Evolutionary conservation across 148 eudicot species (phyloP).

Genomic region (Limonium bicolor): DNA sequence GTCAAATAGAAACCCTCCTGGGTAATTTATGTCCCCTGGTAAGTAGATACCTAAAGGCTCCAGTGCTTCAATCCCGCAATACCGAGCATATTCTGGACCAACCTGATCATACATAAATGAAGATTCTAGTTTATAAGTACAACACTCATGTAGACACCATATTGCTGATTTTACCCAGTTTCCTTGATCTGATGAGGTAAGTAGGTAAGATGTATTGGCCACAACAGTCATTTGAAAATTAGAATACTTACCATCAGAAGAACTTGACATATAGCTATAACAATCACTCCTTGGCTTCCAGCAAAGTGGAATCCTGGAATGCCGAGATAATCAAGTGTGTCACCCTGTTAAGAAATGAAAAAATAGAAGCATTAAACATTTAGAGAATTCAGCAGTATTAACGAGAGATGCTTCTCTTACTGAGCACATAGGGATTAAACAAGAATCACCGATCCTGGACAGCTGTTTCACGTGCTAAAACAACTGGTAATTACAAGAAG

Average conservation of each 20-base stretch:
- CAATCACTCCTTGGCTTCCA: constrained; percentile 90
- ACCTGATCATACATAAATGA: neutral
- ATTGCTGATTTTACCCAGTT: too few relatives aligned
- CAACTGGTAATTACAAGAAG: too few relatives aligned
- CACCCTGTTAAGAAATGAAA: constrained; percentile 45
- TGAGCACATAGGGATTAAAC: too few relatives aligned
- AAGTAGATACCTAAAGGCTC: constrained; percentile 90
- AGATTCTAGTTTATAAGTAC: too few relatives aligned
- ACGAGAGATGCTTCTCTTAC: neutral
- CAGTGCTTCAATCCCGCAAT: constrained; percentile 92
- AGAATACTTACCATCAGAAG: constrained; percentile 62
- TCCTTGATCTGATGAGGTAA: too few relatives aligned
- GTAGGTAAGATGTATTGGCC: neutral
- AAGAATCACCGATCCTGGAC: too few relatives aligned
- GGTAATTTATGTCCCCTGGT: constrained; percentile 98
- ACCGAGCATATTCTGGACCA: constrained; percentile 98
- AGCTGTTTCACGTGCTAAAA: too few relatives aligned
- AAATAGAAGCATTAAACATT: neutral
- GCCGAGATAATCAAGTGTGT: constrained; percentile 94
- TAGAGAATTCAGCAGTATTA: too few relatives aligned
- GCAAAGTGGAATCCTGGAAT: constrained; percentile 95
- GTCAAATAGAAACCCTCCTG: constrained; percentile 85
- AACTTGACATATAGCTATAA: constrained; percentile 89
- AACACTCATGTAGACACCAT: too few relatives aligned
- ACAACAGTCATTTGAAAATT: neutral